Evolutionary conservation across 2,329 filamentous ascomycete species (phyloP), one percentile per base, ranked within the genome.

Genomic region (Rosellinia necatrix): DNA sequence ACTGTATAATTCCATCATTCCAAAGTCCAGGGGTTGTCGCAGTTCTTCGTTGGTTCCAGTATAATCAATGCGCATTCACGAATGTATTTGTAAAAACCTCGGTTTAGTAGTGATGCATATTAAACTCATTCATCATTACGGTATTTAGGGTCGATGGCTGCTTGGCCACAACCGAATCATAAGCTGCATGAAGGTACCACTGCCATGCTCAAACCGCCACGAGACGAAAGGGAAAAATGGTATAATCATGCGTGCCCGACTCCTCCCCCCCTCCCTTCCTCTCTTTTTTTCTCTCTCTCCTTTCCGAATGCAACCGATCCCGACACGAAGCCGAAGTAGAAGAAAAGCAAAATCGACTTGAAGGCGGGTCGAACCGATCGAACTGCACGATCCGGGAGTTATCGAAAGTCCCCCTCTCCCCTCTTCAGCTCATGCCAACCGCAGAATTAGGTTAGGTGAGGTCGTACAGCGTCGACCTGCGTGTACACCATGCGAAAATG

Each of bases 51-150:
- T n/a, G n/a, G n/a, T n/a, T n/a, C n/a, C n/a, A n/a, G n/a, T n/a
- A n/a, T n/a, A n/a, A n/a, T n/a, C n/a, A n/a, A n/a, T n/a, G n/a
- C n/a, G n/a, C n/a, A n/a, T n/a, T n/a, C n/a, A n/a, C n/a, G n/a
- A n/a, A n/a, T 7, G 4, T 21, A 19, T 6, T n/a, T 2, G 9
- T 19, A 9, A 13, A n/a, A 22, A 12, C 1, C 21, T 5, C 27
- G 1, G 17, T 56, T 34, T 12, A 6, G 4, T 3, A 10, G 24
- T 48, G 15, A 37, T 55, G 48, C 48, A 51, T 59, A 61, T 61
- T 51, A 32, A 42, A 9, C 56, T 55, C 51, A 57, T 60, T 58
- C 53, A 51, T 60, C 57, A 56, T 53, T 56, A 58, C 29, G 40
- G 44, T n/a, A n/a, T n/a, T 43, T 21, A 32, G 38, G 41, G 41